Percentiles rank a stretch among this genome's conserved stretches.
These are phyloP conservation scores for Triticum monococcum DNA, from an alignment of 176 grass and related monocot genomes.

Conservation along the genomic window DNA sequence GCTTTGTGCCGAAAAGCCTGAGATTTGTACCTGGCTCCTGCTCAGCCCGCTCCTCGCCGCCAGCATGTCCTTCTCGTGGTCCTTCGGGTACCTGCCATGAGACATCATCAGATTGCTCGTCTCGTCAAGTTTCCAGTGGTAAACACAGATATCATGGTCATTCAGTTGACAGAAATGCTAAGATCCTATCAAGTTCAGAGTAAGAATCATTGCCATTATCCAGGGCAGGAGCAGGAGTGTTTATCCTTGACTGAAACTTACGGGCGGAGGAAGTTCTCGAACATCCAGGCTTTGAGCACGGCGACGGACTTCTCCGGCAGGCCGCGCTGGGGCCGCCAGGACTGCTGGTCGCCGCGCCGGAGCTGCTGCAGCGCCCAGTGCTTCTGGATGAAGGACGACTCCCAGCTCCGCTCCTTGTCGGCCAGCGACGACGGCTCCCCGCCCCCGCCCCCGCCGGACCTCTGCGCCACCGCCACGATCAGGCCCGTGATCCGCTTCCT, in stretches of 20 bases:
- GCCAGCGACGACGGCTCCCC: constrained; percentile 13
- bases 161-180: too few species aligned
- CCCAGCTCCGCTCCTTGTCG: constrained; percentile 62
- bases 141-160: too few species aligned
- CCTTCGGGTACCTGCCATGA: constrained; percentile 74
- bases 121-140: too few species aligned
- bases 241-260: constrained; percentile 35
- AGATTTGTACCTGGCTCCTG: constrained; percentile 68
- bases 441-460: not conserved
- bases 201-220: not conserved
- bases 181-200: too few species aligned
- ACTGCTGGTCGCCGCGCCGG: constrained; percentile 60
- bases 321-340: constrained; percentile 80
- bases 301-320: constrained; percentile 93
- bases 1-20: too few species aligned
- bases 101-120: too few species aligned
- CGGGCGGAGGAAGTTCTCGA: constrained; percentile 96
- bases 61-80: constrained; percentile 89
- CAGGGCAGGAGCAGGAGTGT: too few species aligned
- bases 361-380: constrained; percentile 87
- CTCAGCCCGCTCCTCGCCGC: constrained; percentile 80
- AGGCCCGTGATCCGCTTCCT: constrained; percentile 52
- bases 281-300: constrained; percentile 92
- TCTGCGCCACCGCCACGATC: constrained; percentile 33
- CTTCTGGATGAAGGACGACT: constrained; percentile 88